These are phyloP conservation scores for Hygrocybe punicea DNA, from an alignment of 768 basidiomycete species.

Conservation along the genomic window DNA sequence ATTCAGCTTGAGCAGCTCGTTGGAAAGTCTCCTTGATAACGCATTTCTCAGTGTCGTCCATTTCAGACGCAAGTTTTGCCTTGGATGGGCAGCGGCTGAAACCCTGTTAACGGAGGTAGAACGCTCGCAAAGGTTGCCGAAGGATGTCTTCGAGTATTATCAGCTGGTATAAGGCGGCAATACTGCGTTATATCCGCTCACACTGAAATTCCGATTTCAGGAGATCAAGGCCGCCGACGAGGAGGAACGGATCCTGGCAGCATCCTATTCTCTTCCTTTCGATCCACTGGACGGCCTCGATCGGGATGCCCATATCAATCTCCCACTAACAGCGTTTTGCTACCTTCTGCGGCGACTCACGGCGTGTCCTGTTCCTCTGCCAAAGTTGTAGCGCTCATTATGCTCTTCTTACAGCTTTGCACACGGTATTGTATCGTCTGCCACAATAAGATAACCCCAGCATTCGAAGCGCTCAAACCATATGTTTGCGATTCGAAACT, in stretches of 20 bases:
- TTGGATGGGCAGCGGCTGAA: conserved; percentile 73
- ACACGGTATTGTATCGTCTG: conserved; percentile 71
- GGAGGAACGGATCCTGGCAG: conserved; percentile 38
- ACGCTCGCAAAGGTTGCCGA: conserved; percentile 39
- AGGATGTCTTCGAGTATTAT: conserved; percentile 36
- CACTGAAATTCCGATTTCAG: conserved; percentile 16
- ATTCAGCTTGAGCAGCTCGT: conserved; percentile 61
- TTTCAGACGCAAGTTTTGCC: conserved; percentile 46
- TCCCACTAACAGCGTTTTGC: conserved; percentile 59
- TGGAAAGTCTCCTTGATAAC: conserved; percentile 60
- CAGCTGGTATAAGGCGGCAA: conserved; percentile 25
- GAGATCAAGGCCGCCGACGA: conserved; percentile 41
- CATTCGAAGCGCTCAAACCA: conserved; percentile 63
- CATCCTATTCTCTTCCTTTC: conserved; percentile 47
- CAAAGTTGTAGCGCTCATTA: neutral
- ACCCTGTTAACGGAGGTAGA: conserved; percentile 46
- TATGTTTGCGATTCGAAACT: conserved; percentile 67
- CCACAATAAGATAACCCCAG: conserved; percentile 51
- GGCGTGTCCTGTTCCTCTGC: conserved; percentile 27
- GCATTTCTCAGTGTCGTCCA: conserved; percentile 53
- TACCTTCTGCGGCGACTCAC: conserved; percentile 64
- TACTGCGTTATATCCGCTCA: neutral
- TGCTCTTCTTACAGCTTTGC: conserved; percentile 46
- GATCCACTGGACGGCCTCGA: conserved; percentile 46
- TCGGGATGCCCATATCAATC: conserved; percentile 44